Evolutionary conservation across 495 filamentous ascomycete genomes (phyloP).

Genomic region (Trichoderma orchidacearum): DNA sequence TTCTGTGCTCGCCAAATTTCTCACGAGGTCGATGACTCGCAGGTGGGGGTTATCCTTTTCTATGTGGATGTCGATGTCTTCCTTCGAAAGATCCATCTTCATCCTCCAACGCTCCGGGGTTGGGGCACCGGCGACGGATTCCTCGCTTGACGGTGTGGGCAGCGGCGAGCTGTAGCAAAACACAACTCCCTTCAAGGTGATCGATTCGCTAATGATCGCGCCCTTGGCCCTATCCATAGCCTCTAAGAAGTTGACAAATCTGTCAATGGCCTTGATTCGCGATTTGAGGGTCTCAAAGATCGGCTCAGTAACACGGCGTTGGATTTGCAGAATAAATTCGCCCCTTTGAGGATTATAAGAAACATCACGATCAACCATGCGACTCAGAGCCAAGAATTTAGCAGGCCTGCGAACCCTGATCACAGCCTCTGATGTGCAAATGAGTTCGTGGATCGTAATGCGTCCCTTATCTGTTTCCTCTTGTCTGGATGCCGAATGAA

Average conservation of each 20-base stretch:
- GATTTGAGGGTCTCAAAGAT: constrained; percentile 37
- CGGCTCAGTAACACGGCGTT: constrained; percentile 40
- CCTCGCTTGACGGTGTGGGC: constrained; percentile 7
- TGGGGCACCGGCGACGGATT: neutral
- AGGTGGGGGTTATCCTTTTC: constrained; percentile 61
- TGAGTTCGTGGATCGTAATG: constrained; percentile 1
- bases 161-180: constrained; percentile 42
- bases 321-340: constrained; percentile 44
- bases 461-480: constrained; percentile 8
- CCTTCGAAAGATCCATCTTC: constrained; percentile 17
- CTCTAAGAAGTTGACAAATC: constrained; percentile 50
- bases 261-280: constrained; percentile 47
- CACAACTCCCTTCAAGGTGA: constrained; percentile 45
- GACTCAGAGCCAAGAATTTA: constrained; percentile 32
- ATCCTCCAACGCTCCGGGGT: constrained; percentile 20
- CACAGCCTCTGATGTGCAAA: neutral
- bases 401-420: constrained; percentile 12
- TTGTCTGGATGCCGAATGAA: constrained; percentile 13
- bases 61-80: constrained; percentile 36
- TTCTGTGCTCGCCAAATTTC: constrained; percentile 42
- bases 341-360: constrained; percentile 41
- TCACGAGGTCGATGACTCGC: constrained; percentile 52
- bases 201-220: constrained; percentile 35
- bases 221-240: constrained; percentile 38
- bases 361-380: constrained; percentile 42